These are phyloP conservation scores for Boletus semigastroideus DNA, from an alignment of 1,284 basidiomycete genomes.

Conservation along the genomic window DNA sequence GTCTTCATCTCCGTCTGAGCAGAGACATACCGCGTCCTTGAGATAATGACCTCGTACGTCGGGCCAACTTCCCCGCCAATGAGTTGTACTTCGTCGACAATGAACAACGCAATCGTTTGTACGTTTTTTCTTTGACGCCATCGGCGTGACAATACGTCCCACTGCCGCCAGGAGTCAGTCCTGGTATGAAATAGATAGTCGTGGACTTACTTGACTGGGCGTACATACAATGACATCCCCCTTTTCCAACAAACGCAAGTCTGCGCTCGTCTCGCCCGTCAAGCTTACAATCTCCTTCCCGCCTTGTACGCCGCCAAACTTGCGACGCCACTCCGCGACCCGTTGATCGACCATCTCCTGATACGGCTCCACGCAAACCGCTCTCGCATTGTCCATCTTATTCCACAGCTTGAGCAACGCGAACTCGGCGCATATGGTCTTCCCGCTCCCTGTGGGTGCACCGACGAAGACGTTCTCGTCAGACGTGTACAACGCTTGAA, in stretches of 20 bases:
- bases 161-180: conserved; percentile 49
- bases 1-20: conserved; percentile 93
- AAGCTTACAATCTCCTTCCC: conserved; percentile 92
- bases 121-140: conserved; percentile 99
- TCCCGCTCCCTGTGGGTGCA: conserved; percentile 95
- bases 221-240: conserved; percentile 94
- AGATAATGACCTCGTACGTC: conserved; percentile 95
- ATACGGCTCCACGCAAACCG: conserved; percentile 95
- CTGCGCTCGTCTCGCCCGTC: conserved; percentile 94
- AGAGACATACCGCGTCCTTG: conserved; percentile 91
- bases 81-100: conserved; percentile 94
- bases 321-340: conserved; percentile 85
- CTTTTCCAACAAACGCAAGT: conserved; percentile 88
- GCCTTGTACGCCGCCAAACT: conserved; percentile 80
- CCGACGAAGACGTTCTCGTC: conserved; percentile 97
- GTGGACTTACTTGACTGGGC: conserved; percentile 65
- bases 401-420: conserved; percentile 92
- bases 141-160: conserved; percentile 94
- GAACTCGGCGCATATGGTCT: conserved; percentile 97
- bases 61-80: conserved; percentile 92
- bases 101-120: conserved; percentile 88
- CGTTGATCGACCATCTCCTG: conserved; percentile 95
- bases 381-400: conserved; percentile 82
- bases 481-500: conserved; percentile 95
- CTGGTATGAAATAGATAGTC: background rate